These are phyloP conservation scores for Colletotrichum gloeosporioides DNA, from an alignment of 2,329 filamentous ascomycete species.

Conservation along the genomic window DNA sequence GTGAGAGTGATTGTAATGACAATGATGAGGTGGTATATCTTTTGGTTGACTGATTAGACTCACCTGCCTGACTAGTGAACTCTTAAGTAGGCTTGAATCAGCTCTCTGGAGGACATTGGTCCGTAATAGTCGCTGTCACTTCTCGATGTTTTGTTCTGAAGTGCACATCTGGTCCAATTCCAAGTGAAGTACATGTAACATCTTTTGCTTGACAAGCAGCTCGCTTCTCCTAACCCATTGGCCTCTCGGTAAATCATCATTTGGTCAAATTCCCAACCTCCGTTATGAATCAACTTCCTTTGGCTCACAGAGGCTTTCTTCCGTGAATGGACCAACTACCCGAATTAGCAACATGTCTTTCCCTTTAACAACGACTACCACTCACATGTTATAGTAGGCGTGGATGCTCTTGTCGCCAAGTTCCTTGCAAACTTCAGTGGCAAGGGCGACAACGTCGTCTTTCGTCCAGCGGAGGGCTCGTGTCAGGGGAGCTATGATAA, in stretches of 20 bases:
- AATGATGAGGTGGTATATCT: background rate
- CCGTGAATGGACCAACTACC: background rate
- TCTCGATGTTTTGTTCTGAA: background rate
- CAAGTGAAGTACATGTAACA: background rate
- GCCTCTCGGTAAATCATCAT: fast-evolving
- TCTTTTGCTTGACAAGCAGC: fast-evolving
- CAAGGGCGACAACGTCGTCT: background rate
- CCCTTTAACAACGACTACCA: background rate
- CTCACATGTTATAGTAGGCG: background rate
- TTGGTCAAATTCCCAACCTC: fast-evolving
- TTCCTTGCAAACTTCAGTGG: background rate
- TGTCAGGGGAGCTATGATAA: background rate
- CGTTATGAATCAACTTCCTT: fast-evolving
- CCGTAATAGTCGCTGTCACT: background rate
- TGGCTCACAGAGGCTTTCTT: background rate
- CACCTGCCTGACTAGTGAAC: no score
- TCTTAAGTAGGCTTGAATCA: fast-evolving
- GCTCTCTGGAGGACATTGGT: background rate
- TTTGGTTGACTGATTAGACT: background rate
- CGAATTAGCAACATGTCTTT: background rate
- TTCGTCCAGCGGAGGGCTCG: background rate
- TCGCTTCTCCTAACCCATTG: fast-evolving
- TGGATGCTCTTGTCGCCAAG: background rate
- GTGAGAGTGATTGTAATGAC: no score
- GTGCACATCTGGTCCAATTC: no score